These are phyloP conservation scores for Xylaria acuta DNA, from an alignment of 495 filamentous ascomycete species.

Conservation along the genomic window DNA sequence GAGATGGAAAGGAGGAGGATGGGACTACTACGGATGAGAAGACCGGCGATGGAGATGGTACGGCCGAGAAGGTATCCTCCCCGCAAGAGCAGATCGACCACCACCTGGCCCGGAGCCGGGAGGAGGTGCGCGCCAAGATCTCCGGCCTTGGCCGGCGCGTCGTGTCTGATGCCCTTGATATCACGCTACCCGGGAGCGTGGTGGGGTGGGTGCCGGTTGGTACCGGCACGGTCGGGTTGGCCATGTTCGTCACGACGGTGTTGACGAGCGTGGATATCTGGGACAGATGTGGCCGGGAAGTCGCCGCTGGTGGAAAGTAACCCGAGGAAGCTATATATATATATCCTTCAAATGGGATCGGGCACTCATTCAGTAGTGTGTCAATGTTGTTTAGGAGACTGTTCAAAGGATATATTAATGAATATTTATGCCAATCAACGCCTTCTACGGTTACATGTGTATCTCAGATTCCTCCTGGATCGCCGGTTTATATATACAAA, in stretches of 20 bases:
- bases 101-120: slow-evolving; percentile 20
- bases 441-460: not conserved
- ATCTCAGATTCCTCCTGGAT: not conserved
- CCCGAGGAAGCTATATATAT: not conserved
- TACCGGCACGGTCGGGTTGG: slow-evolving; percentile 53
- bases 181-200: slow-evolving; percentile 60
- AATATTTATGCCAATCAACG: not conserved
- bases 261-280: slow-evolving; percentile 65
- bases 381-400: not conserved
- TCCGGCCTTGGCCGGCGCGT: slow-evolving; percentile 46
- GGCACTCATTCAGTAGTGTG: not conserved
- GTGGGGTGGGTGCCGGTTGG: slow-evolving; percentile 61
- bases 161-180: slow-evolving; percentile 61
- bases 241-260: slow-evolving; percentile 64
- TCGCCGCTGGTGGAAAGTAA: slow-evolving; percentile 26
- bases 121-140: slow-evolving; percentile 32
- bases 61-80: not conserved
- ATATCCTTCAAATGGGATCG: not conserved
- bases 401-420: not conserved
- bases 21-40: not conserved
- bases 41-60: not conserved
- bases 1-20: not conserved
- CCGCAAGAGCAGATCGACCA: not conserved
- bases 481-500: not conserved
- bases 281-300: slow-evolving; percentile 53